Evolutionary conservation across 805 yeast genomes (phyloP), one percentile per base, ranked within the genome.

Genomic region (Candida boleticola): DNA sequence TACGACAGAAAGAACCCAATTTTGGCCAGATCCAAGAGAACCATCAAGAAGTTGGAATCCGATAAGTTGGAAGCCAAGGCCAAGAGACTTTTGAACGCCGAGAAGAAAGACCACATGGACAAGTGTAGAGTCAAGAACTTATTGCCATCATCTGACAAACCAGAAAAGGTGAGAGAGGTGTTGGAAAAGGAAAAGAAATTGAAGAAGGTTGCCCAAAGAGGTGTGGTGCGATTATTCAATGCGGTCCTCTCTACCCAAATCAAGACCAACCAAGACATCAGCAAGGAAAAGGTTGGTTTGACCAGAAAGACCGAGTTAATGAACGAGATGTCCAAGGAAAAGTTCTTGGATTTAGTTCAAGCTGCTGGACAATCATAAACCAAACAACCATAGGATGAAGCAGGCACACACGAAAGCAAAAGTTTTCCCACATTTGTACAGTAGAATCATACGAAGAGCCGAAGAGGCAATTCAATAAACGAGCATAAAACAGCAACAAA

Each of bases 1-100:
- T 85, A 92, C 54, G 89, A 85, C 56, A 75, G 97, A 57, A 77
- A 77, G 35, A 96, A 90, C 60, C 99, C 99, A 2, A 87, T 92
- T 42, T 74, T 92, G 65, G 90, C 92, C 5, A 81, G 98, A 64
- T 85, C 86, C 55, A 85, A 84, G 50, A 72, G 76, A 32, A 77
- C 82, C 0, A 47, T 82, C 39, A 83, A 82, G 64, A 82, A 86
- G 50, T 74, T 85, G 43, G 97, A 90, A 52, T 76, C 82, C 25
- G 88, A 86, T 39, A 86, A 85, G 55, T 68, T 93, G 36, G 97
- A 92, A 53, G 77, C 79, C 45, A 86, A 89, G 60, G 98, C 97
- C 9, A 82, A 79, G 54, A 74, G 83, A 50, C 78, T 82, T 17
- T 47, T 92, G 14, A 63, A 79, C 11, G 74, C 77, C 2, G 98